Base-by-base conservation (phyloP, 2,329 filamentous ascomycete species). In the Colletotrichum spaethianum region DNA sequence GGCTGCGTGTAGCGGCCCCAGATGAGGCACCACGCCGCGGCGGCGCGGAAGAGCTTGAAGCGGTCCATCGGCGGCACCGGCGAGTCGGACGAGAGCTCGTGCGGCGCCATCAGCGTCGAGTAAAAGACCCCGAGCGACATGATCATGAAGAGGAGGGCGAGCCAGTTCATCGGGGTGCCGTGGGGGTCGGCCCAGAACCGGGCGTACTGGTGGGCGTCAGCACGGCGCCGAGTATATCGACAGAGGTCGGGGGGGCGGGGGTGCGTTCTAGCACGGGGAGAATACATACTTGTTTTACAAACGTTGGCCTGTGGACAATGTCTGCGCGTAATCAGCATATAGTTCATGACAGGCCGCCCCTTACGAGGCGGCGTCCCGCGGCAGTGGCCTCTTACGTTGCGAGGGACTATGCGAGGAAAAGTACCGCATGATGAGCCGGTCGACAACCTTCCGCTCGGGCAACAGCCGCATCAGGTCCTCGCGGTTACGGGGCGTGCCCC, bases 401-500 rank as follows among this genome's bases (percentile, higher is more conserved):
- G 87, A 86, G 23, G 88, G 87, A 65, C 83, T 87, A 73, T 85
- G 84, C 0, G 87, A 87, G 65, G 83, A 82, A 75, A 90, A 90
- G 75, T 89, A 90, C 57, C 85, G 80, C 74, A 84, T 85, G 72
- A 90, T 82, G 46, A 90, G 79, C 44, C 84, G 82, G 75, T 90
- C 88, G 11, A 85, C 83, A 5, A 88, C 78, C 2, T 77, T 76
- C 50, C 83, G 83, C 26, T 85, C 81, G 3, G 89, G 88, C 11
- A 91, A 74, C 52, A 83, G 75, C n/a, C 78, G 79, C 2, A 91
- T 71, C 26, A 91, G 76, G 11, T 89, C 86, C 6, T 83, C 76
- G 36, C 84, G 85, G 59, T 80, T 85, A 9, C 78, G 81, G 11
- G 84, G 82, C 4, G 78, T 76, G 53, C 79, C 78, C 56, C 79